A percentile compares a stretch with the other conserved stretches of the same genome.
These are phyloP conservation scores for Lojkania enalia DNA, from an alignment of 2,329 filamentous ascomycete species.

Conservation along the genomic window DNA sequence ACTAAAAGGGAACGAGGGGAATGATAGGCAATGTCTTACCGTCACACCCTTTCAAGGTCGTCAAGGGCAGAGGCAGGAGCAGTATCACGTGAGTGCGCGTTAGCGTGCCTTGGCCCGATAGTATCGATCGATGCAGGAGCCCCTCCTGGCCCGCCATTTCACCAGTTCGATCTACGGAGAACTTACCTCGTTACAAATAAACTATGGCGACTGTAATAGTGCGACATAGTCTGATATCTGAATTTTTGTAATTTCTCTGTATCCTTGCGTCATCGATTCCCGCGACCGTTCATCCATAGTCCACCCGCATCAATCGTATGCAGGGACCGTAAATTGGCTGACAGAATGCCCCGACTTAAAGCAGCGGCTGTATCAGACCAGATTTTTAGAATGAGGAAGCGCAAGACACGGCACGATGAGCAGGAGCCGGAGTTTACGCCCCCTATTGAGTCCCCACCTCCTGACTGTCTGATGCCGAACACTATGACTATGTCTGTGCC, in stretches of 20 bases:
- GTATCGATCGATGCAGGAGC: too few relatives aligned
- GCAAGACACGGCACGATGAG: conserved; percentile 31
- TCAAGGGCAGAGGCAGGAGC: too few relatives aligned
- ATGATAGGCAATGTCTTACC: too few relatives aligned
- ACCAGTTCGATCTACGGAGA: background rate
- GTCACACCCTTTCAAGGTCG: too few relatives aligned
- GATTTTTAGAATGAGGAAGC: conserved; percentile 51
- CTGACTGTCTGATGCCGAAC: conserved; percentile 11
- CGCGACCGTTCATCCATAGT: conserved; percentile 3
- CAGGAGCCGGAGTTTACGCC: conserved; percentile 9
- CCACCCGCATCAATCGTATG: background rate
- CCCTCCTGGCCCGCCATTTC: too few relatives aligned
- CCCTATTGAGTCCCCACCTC: conserved; percentile 11
- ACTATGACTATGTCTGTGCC: conserved; percentile 52
- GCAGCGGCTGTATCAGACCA: conserved; percentile 51
- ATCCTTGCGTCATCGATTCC: conserved; percentile 32
- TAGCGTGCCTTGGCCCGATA: background rate
- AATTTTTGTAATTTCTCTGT: background rate
- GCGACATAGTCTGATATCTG: background rate
- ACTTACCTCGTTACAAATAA: background rate
- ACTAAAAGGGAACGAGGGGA: too few relatives aligned
- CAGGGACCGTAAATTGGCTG: background rate
- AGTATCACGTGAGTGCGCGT: conserved; percentile 9
- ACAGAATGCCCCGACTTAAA: conserved; percentile 46
- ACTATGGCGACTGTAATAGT: background rate